Base-by-base conservation (phyloP, 1,284 basidiomycete genomes). In the Quambalaria eucalypti region DNA sequence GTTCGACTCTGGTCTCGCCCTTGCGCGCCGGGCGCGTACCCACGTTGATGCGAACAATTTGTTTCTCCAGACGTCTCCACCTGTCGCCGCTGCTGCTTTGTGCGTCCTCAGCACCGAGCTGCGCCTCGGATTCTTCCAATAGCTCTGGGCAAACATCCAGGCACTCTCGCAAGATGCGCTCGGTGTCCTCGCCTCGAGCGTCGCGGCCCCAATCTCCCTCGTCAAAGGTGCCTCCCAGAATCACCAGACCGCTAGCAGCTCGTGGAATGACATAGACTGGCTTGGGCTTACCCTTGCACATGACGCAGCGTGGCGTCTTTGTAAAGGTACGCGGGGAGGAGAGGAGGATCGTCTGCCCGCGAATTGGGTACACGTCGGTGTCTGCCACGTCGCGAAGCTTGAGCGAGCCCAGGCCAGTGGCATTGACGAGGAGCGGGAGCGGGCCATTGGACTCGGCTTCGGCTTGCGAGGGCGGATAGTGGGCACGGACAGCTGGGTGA, bases 341-440 rank as follows among this genome's bases (percentile, higher is more conserved):
- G 12, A 89, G 79, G 26, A 89, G 77, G 8, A 90, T 83, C 0
- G 88, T 91, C 77, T 95, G 91, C 0, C 91, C 91, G 40, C 88
- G 81, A 51, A 90, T 82, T 0, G 90, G 90, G 70, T 83, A 84
- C 23, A 90, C 80, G 70, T 90, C 87, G 61, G 88, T 83, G 2
- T 92, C 84, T 3, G 88, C 48, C 0, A 68, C 68, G 28, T 70
- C 68, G 28, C 40, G n/a, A 2, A 73, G 55, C 4, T 62, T 56
- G 6, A 49, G 63, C n/a, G 65, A 61, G 10, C 76, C 77, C 1
- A 78, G 65, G 3, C 79, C 80, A 0, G 78, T 78, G 1, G 78
- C 78, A 53, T 81, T 81, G 48, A 81, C 73, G 7, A 81, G 71
- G 6, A 80, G 48, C 28, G 48, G 61, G n/a, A n/a, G n/a, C n/a